Evolutionary conservation across 2,329 filamentous ascomycete species (phyloP), one percentile per base, ranked within the genome.

Genomic region (Diplodia mutila): DNA sequence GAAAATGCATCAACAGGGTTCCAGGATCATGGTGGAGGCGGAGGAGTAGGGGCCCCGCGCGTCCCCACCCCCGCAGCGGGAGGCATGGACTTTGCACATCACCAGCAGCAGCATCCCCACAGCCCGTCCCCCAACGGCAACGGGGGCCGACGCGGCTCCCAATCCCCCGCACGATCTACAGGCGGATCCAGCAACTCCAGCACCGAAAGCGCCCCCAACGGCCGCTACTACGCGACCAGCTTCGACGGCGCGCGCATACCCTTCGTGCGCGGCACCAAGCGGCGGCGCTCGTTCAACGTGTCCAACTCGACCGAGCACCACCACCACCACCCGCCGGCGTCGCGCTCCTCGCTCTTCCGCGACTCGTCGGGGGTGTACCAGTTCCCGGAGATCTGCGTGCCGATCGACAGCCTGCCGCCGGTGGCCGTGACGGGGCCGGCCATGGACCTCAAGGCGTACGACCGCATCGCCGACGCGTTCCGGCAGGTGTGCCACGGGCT

Each of bases 381-480:
- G 14, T 64, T 67, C 55, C 66, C 66, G 5, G 66, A 67, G n/a
- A 48, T 67, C 16, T 48, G 49, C 39, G 54, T 54, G 21, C 66
- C 53, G 2, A 67, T 67, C 21, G 51, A 51, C 42, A 54, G 34
- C 4, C 46, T 49, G 5, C 48, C 53, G 16, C 57, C 59, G 3
- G 46, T 64, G 1, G 14, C 27, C 12, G 59, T 37, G 1, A 63
- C 59, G 0, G 59, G 59, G 1, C 59, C 59, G 11, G 59, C 59
- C 6, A 63, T 63, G 59, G 46, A 63, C 27, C 59, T 63, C n/a
- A 63, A 63, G 29, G 59, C 59, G 12, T 63, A 52, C 46, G 66
- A 67, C 37, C 34, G 39, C 16, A 67, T 67, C 14, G 39, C 54
- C 21, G 46, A 52, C 18, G 39, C 57, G 1, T 48, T 61, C 23